Evolutionary conservation across 1,139 yeast genomes (phyloP), one percentile per base, ranked within the genome.

Genomic region (Blastobotrys ciferrii): DNA sequence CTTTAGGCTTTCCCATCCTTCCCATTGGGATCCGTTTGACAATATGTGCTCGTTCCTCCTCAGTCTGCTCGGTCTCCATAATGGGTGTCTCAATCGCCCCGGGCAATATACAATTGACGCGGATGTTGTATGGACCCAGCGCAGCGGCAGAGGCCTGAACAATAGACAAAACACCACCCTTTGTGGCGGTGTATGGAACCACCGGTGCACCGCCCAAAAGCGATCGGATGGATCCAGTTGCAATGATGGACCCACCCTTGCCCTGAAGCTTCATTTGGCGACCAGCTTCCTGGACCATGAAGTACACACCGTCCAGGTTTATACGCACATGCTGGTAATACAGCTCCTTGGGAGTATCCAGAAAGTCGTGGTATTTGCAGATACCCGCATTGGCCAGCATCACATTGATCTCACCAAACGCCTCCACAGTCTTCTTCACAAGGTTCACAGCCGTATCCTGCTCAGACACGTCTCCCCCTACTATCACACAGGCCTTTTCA

Each of bases 331-430:
- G 36, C 71, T 74, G 42, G 69, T 72, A 44, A 70, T 71, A 53
- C 11, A 47, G 36, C 35, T 67, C 73, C 14, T 70, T 64, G 5
- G 67, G 59, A 5, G 70, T 63, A 14, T 71, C 74, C 18, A 67
- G 53, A 54, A 70, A 70, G 44, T 66, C 65, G 32, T 63, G 57
- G 50, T 70, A 70, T 42, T 64, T 60, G 53, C 74, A 70, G 38
- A 72, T 65, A n/a, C 79, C 80, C 5, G 80, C 80, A 56, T 75
- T 75, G 6, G 77, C 71, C 5, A 75, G 74, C 50, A 74, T 66
- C 3, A 72, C 66, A 53, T 75, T 68, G 41, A 75, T 52, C 47
- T 70, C 67, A 11, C 77, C 77, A 54, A 73, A 72, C 39, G 54
- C 50, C 18, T 60, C 65, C 13, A 74, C 74, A 1, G 74, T 61